Percentiles rank a stretch among this genome's conserved stretches.
phyloP scores from a whole-genome alignment of 1,284 basidiomycete genomes.

The Ustilago curta region DNA sequence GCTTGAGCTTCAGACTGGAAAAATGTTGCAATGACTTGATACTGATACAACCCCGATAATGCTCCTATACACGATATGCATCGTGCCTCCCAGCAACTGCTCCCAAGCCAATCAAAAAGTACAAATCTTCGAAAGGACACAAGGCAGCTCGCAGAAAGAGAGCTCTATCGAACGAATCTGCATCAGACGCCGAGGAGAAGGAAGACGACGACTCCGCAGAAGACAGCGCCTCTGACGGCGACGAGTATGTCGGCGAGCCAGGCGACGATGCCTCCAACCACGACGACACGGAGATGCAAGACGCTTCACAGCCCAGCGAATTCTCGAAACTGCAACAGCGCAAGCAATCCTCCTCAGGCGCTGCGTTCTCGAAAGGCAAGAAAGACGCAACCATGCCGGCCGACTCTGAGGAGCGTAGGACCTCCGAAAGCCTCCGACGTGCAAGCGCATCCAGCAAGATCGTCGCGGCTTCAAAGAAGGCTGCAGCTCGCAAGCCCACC shows the following conservation, averaged over 20 bases:
- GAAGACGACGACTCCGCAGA: conserved; percentile 17
- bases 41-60: neutral
- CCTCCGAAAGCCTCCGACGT: conserved; percentile 18
- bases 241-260: conserved; percentile 25
- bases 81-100: neutral
- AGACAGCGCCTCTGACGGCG: conserved; percentile 24
- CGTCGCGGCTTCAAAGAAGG: conserved; percentile 18
- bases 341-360: neutral
- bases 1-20: neutral
- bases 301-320: neutral
- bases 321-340: conserved; percentile 4
- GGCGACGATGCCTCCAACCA: conserved; percentile 21
- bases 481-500: conserved; percentile 16
- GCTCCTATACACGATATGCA: neutral
- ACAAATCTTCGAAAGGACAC: conserved; percentile 25
- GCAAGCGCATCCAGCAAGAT: conserved; percentile 27
- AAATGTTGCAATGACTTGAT: neutral
- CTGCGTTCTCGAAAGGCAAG: neutral
- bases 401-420: conserved; percentile 8
- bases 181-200: conserved; percentile 17
- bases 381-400: neutral
- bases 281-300: conserved; percentile 22
- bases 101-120: conserved; percentile 21
- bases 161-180: neutral
- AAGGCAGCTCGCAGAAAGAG: conserved; percentile 6